Evolutionary conservation across 2,329 filamentous ascomycete genomes (phyloP), one percentile per base, ranked within the genome.

Genomic region (Ascochyta rabiei): DNA sequence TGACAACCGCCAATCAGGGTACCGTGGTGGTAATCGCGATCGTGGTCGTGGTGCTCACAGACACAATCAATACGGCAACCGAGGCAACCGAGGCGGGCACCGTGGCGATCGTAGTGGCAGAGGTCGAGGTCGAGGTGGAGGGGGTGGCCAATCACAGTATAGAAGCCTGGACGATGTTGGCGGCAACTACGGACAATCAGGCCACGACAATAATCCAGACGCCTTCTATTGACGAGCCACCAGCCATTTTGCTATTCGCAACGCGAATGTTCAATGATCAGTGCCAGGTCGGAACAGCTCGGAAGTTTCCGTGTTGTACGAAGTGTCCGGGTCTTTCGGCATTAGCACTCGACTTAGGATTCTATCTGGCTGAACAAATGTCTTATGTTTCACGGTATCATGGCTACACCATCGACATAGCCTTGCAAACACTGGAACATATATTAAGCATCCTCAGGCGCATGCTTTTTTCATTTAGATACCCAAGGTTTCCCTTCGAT

Each of bases 161-260:
- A 66, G 72, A 44, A 78, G 75, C 56, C 66, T 81, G 23, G 79
- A 81, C 54, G 78, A 80, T 60, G 74, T 76, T 30, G 70, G 71
- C 30, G 52, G 62, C 46, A 63, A 53, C 33, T 65, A 69, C 44
- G 68, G 67, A 15, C 63, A 66, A 37, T 61, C 67, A n/a, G 64
- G 66, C 35, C 59, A 72, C 37, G 69, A 72, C 47, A 68, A 68
- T 44, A 69, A 70, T 28, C 69, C 71, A 9, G 66, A 72, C 41
- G 67, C 68, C 12, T 74, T 70, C 56, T 74, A 74, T 49, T 74
- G 56, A 50, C 19, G 28, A 19, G 15, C 1, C 1, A 13, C 13
- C 6, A 13, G 4, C 16, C 16, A 15, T 21, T n/a, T 23, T 21
- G 19, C 18, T 38, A 2, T 21, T 16, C 6, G 19, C 19, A 10